Conservation (phyloP, 2,329 filamentous ascomycete genomes). For the Fusarium hostae region DNA sequence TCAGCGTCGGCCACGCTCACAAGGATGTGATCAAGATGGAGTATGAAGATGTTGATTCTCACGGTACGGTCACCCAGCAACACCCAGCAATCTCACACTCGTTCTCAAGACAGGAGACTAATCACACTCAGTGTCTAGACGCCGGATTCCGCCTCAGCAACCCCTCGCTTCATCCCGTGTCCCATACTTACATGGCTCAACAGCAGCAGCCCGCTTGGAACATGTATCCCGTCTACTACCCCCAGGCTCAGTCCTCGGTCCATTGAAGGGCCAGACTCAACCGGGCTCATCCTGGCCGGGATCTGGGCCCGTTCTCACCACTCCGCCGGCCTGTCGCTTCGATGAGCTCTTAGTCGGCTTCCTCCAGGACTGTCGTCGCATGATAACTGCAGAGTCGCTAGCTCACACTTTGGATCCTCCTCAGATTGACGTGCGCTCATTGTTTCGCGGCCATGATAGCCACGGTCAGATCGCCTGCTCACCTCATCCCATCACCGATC, state of each 20-base stretch:
- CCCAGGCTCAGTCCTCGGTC: conserved; percentile 48
- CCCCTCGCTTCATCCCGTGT: conserved; percentile 36
- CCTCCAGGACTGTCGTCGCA: conserved; percentile 50
- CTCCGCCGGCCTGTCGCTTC: conserved; percentile 46
- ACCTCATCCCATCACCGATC: conserved; percentile 47
- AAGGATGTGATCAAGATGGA: conserved; percentile 55
- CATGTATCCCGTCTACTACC: conserved; percentile 51
- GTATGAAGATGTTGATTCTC: conserved; percentile 52
- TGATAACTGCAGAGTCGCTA: conserved; percentile 44
- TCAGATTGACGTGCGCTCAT: conserved; percentile 49
- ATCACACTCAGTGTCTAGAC: conserved; percentile 45
- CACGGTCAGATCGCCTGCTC: conserved; percentile 39
- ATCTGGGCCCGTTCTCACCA: conserved; percentile 48
- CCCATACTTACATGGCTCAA: conserved; percentile 44
- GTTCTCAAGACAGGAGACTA: conserved; percentile 39
- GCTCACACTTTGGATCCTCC: conserved; percentile 48
- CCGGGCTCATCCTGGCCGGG: conserved; percentile 47
- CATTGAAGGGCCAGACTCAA: conserved; percentile 45
- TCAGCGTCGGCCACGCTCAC: conserved; percentile 49
- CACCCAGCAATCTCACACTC: neutral
- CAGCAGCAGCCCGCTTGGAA: conserved; percentile 47
- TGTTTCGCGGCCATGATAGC: conserved; percentile 45
- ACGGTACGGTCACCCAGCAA: conserved; percentile 41
- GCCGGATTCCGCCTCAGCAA: conserved; percentile 49
- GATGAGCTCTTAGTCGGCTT: conserved; percentile 52